Evolutionary conservation across 2,329 filamentous ascomycete species (phyloP), one percentile per base, ranked within the genome.

Genomic region (Ophiostoma angusticollis): DNA sequence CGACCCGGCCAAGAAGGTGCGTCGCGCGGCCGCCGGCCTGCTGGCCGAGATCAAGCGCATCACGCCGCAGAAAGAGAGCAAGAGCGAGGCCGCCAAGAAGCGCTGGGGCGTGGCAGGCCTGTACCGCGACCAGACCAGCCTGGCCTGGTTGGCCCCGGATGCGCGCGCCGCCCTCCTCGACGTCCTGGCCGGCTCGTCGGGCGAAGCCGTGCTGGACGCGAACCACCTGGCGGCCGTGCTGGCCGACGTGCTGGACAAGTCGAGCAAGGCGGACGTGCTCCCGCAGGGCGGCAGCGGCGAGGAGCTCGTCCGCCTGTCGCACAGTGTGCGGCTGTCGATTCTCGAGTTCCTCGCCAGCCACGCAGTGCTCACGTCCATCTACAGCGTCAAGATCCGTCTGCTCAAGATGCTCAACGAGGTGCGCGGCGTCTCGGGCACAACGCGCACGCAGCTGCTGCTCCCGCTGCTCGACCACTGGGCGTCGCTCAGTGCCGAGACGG

Each of bases 191-290:
- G 43, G 84, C 0, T 73, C 71, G 2, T 61, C 94, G 9, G 87
- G 95, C 58, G 91, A 95, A 58, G 93, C 80, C 51, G 69, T 89
- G 4, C 72, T 95, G 48, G 86, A 96, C 53, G 63, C 74, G 4
- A 72, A 70, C 21, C 78, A 91, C 44, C 67, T 94, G 31, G 63
- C 70, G 19, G 72, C 72, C 16, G 69, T 78, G 3, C 56, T 94
- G 5, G 67, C 72, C 43, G 67, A 65, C 23, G 60, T 68, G 0
- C 55, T 91, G 9, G 74, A 78, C 48, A 72, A 72, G 38, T 53
- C 54, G 11, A 31, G 31, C 33, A 42, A 40, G 17, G 17, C 25
- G 4, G 39, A 40, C 28, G 46, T 48, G 35, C 19, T 30, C 30
- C n/a, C n/a, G n/a, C n/a, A n/a, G n/a, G n/a, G n/a, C n/a, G 41